Conservation (phyloP, 768 basidiomycete genomes). For the Daedalea quercina region DNA sequence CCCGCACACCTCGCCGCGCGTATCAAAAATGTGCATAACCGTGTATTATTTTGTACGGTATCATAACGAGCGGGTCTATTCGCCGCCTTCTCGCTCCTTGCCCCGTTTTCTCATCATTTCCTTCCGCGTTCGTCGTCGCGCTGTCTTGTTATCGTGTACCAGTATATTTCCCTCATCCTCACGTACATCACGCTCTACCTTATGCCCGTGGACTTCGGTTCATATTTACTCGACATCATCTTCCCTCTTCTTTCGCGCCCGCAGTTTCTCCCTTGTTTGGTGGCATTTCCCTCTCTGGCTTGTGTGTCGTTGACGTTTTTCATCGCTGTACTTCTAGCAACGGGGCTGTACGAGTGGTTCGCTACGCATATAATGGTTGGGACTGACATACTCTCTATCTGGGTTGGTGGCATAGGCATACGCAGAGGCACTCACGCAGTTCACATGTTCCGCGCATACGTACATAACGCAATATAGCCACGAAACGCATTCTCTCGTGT, state of each 20-base stretch:
- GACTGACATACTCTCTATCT: no score
- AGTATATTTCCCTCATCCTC: conserved; percentile 3
- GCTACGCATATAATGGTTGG: no score
- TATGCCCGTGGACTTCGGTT: not conserved
- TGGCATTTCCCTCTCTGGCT: no score
- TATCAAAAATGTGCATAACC: not conserved
- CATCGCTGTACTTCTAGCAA: no score
- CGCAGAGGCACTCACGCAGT: no score
- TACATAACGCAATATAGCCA: no score
- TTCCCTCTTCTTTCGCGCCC: not conserved
- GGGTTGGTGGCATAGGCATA: no score
- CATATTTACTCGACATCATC: not conserved
- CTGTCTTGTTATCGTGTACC: conserved; percentile 14
- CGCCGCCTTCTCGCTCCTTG: not conserved
- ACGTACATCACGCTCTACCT: not conserved
- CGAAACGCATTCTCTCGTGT: no score
- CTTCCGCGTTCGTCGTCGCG: conserved; percentile 3
- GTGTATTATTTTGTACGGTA: conserved; percentile 13
- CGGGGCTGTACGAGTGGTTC: no score
- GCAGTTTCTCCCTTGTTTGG: not conserved
- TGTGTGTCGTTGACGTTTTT: no score
- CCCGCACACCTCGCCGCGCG: not conserved
- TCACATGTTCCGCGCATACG: no score
- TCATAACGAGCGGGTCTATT: conserved; percentile 1
- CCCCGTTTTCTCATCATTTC: not conserved